Evolutionary conservation across 1,139 yeast species (phyloP).

Genomic region (Pichia sp.): DNA sequence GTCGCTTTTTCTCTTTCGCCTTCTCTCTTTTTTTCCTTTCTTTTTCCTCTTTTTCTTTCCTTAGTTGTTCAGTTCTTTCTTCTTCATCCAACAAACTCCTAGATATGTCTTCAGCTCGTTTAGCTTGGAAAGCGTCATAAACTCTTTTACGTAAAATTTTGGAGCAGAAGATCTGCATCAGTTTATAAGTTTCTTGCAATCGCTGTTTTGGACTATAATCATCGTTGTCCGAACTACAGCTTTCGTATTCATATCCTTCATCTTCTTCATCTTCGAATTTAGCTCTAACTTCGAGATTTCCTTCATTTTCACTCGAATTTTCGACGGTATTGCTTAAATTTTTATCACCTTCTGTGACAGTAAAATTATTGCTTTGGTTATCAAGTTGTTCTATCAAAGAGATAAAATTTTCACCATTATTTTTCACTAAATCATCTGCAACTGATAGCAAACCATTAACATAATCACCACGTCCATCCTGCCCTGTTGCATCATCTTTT

Average conservation of each 20-base stretch:
- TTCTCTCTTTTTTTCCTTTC: slow-evolving; percentile 67
- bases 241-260: slow-evolving; percentile 11
- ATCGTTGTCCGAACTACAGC: slow-evolving; percentile 19
- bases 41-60: slow-evolving; percentile 65
- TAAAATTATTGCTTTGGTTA: no score
- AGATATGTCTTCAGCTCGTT: slow-evolving; percentile 66
- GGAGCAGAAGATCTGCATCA: slow-evolving; percentile 70
- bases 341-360: slow-evolving; percentile 20
- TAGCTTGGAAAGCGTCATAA: slow-evolving; percentile 63
- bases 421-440: slow-evolving; percentile 69
- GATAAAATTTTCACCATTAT: slow-evolving; percentile 67
- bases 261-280: slow-evolving; percentile 27
- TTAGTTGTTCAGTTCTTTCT: slow-evolving; percentile 65
- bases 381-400: slow-evolving; percentile 73
- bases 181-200: slow-evolving; percentile 66
- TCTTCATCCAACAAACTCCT: slow-evolving; percentile 67
- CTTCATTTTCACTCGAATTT: background rate
- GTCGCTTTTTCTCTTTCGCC: slow-evolving; percentile 69
- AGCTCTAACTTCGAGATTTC: background rate
- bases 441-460: slow-evolving; percentile 35
- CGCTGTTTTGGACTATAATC: slow-evolving; percentile 50
- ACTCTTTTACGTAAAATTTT: slow-evolving; percentile 66
- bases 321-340: slow-evolving; percentile 21
- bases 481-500: slow-evolving; percentile 1
- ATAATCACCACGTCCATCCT: background rate